These are phyloP conservation scores for Phaeomoniella chlamydospora DNA, from an alignment of 2,329 filamentous ascomycete species.

Conservation along the genomic window DNA sequence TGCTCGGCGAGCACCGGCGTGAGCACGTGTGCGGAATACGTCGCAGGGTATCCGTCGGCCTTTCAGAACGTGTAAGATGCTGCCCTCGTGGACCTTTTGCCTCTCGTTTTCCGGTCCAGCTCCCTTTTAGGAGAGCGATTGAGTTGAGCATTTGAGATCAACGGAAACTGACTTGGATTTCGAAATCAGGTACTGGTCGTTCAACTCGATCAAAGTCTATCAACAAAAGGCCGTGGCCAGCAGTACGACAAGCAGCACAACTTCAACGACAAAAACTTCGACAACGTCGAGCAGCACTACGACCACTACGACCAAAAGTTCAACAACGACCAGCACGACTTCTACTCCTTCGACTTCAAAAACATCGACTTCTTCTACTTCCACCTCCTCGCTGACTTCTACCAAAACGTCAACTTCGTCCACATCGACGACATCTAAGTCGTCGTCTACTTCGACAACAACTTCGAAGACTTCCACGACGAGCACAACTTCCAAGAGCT, in stretches of 20 bases:
- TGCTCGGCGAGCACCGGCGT: constrained; percentile 45
- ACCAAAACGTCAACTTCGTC: background rate
- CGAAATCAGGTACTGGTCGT: too few relatives aligned
- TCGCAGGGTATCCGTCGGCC: constrained; percentile 7
- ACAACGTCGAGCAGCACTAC: background rate
- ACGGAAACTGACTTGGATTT: too few relatives aligned
- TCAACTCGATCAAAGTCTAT: background rate
- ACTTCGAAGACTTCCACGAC: background rate
- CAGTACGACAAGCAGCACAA: background rate
- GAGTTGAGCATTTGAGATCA: too few relatives aligned
- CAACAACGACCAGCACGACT: too few relatives aligned
- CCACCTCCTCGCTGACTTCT: background rate
- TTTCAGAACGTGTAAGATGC: constrained; percentile 9
- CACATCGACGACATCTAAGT: background rate
- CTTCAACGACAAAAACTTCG: background rate
- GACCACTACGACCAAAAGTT: background rate
- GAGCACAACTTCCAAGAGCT: too few relatives aligned
- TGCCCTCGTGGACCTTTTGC: too few relatives aligned
- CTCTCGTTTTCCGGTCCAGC: too few relatives aligned
- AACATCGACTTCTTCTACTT: background rate
- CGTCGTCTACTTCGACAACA: background rate
- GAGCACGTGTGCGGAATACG: constrained; percentile 8
- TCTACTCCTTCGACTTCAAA: background rate
- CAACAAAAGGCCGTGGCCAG: background rate
- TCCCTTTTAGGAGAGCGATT: too few relatives aligned